Percentiles rank a stretch among this genome's conserved stretches.
phyloP scores from a whole-genome alignment of 257 asterid genomes.

The Jasminum sambac region DNA sequence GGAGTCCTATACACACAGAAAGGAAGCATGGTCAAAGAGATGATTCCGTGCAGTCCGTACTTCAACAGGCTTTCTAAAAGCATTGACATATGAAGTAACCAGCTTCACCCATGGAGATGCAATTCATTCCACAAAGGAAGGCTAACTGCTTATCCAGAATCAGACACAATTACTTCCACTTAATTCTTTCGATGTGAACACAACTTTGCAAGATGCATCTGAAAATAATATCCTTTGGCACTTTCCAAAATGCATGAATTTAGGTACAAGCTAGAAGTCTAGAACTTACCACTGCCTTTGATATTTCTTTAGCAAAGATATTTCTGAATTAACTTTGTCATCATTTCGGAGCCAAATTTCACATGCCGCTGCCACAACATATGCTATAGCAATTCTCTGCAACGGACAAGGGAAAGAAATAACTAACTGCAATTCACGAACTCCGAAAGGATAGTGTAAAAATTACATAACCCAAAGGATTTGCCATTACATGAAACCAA shows the following conservation, averaged over 20 bases:
- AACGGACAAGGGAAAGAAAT: not conserved
- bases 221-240: not conserved
- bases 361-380: conserved; percentile 54
- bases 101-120: conserved; percentile 1
- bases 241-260: not conserved
- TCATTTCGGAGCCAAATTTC: conserved; percentile 73
- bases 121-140: not conserved
- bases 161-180: conserved; percentile 5
- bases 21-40: not conserved
- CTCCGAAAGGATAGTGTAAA: conserved; percentile 1
- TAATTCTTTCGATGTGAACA: not conserved
- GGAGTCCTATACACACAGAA: not conserved
- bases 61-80: not conserved
- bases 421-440: not conserved
- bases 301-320: conserved; percentile 57
- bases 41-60: not conserved
- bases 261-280: not conserved
- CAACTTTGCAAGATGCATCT: not conserved
- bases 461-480: not conserved
- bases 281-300: conserved; percentile 58
- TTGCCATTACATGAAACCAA: not conserved
- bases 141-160: not conserved
- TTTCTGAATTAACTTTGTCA: conserved; percentile 51
- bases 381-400: conserved; percentile 68
- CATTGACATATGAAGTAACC: not conserved